Conservation (phyloP, 1,284 basidiomycete genomes). For the Marasmius oreades region DNA sequence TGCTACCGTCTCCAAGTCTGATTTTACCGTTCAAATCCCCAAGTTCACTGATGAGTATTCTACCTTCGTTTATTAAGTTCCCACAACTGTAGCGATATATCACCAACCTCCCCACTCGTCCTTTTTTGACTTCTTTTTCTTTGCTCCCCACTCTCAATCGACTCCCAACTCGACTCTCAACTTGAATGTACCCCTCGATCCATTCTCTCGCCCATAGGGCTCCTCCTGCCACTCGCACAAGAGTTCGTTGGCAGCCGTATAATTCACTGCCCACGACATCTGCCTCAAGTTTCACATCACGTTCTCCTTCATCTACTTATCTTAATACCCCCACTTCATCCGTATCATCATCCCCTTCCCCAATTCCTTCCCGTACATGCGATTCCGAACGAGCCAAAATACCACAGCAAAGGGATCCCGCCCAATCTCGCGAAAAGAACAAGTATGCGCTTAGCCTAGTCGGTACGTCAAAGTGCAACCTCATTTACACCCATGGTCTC, state of each 20-base stretch:
- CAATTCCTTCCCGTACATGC: constrained; percentile 2
- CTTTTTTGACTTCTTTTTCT: constrained; percentile 17
- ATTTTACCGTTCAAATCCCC: constrained; percentile 7
- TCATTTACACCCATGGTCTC: constrained; percentile 9
- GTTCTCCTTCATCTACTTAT: constrained; percentile 44
- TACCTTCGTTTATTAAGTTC: constrained; percentile 30
- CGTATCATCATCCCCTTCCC: constrained; percentile 43
- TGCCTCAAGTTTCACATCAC: constrained; percentile 33
- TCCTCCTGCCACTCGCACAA: constrained; percentile 57
- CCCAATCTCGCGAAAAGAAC: constrained; percentile 42
- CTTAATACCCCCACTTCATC: constrained; percentile 60
- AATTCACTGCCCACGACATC: constrained; percentile 33
- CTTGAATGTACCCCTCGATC: constrained; percentile 53
- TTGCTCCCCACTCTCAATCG: constrained; percentile 15
- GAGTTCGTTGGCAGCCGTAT: constrained; percentile 77
- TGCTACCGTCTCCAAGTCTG: constrained; percentile 17
- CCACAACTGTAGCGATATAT: neutral
- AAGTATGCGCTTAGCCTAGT: constrained; percentile 64
- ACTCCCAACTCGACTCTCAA: constrained; percentile 22
- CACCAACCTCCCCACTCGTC: constrained; percentile 13
- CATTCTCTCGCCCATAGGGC: constrained; percentile 67
- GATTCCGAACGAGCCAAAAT: constrained; percentile 19
- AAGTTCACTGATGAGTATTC: constrained; percentile 30
- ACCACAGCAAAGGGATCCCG: constrained; percentile 27
- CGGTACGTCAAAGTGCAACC: constrained; percentile 45